Base-by-base conservation (phyloP, 1,284 basidiomycete genomes). In the Apiotrichum laibachii region DNA sequence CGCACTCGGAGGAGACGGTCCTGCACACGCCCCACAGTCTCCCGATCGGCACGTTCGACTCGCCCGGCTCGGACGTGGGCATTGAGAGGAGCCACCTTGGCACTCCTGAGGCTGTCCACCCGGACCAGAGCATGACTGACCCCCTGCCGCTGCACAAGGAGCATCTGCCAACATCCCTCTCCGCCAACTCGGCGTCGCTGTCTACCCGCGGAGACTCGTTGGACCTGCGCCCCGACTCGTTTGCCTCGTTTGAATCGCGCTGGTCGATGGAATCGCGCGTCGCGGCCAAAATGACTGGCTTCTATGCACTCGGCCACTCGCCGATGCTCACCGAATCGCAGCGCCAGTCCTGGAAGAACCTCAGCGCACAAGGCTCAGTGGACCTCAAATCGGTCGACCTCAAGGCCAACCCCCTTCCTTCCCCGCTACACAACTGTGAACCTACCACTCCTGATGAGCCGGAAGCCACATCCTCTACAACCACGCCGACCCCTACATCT, bases 241-340 rank as follows among this genome's bases (percentile, higher is more conserved):
- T 58, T 0, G 48, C 46, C 12, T 57, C 57, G 18, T 15, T 47
- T n/a, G 55, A 60, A 16, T 57, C 58, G 15, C 52, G 52, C 13
- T 55, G 48, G 48, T 56, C 57, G 0, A 39, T 56, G 21, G 60
- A 62, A 15, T 57, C 57, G 33, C 55, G 55, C 2, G 40, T 22
- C 8, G 54, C 53, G 16, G 49, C 50, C 31, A 56, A 56, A 19
- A 18, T 54, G 4, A 37, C 50, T 2, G 55, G 48, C 18, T 59
- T 62, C 55, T 62, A 62, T 31, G 61, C 57, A 0, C 51, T 62
- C 4, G 61, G 61, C 39, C 61, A 62, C 45, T 55, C 57, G 3
- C 61, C 61, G 3, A 39, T 51, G 37, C 45, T 62, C 12, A 59
- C 55, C 2, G 54, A 54, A 3, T 50, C 57, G 18, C 52, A 54